Conservation (phyloP, 768 basidiomycete species). For the Tylopilus sp. region DNA sequence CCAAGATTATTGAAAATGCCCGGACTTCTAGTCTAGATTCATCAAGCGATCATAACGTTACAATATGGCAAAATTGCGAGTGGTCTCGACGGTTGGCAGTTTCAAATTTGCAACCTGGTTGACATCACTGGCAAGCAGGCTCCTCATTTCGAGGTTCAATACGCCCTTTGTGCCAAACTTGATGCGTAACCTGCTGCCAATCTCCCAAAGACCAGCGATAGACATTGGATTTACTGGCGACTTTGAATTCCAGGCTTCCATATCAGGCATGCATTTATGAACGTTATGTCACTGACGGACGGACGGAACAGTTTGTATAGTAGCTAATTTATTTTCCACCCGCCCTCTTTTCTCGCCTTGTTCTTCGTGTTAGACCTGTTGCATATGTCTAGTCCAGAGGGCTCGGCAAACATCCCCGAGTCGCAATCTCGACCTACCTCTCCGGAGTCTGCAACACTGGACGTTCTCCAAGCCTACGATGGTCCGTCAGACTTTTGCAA, state of each 20-base stretch:
- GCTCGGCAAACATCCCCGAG: neutral
- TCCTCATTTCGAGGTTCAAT: no score
- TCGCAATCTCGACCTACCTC: constrained; percentile 13
- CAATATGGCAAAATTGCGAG: no score
- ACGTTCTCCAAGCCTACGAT: constrained; percentile 25
- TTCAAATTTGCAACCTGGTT: no score
- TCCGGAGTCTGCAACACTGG: constrained; percentile 30
- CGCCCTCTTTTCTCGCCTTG: constrained; percentile 8
- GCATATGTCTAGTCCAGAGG: neutral
- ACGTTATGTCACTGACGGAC: constrained; percentile 24
- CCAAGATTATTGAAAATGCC: no score
- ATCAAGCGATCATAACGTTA: no score
- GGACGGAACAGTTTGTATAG: neutral
- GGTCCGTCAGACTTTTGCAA: neutral
- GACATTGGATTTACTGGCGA: neutral
- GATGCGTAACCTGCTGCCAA: no score
- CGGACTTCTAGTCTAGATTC: no score
- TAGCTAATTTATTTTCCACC: constrained; percentile 15
- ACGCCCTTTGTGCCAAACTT: no score
- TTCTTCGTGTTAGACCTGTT: constrained; percentile 6
- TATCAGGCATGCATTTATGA: constrained; percentile 32
- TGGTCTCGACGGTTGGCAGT: no score
- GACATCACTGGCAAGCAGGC: no score
- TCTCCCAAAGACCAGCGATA: no score
- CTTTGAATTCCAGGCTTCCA: constrained; percentile 9